Evolutionary conservation across 768 basidiomycete species (phyloP), one percentile per base, ranked within the genome.

Genomic region (Psilocybe subaeruginosa): DNA sequence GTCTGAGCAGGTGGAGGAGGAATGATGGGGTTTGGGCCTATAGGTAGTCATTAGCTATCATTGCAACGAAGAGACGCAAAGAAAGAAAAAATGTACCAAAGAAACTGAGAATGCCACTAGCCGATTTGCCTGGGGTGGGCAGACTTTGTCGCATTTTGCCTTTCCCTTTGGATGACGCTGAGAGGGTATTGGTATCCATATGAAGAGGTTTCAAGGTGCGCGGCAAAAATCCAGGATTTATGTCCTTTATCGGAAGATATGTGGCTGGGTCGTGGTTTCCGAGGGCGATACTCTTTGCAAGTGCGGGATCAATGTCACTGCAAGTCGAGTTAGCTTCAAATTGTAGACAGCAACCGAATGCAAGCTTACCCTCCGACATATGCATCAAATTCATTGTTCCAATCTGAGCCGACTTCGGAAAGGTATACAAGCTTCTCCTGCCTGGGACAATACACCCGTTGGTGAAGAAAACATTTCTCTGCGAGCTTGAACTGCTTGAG

Each of bases 381-480:
- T 58, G 82, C 82, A 58, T 93, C 88, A n/a, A 79, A 77, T 59
- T 82, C 83, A 14, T 80, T 78, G 65, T 84, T 82, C 82, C 85
- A 88, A 5, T 74, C 79, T n/a, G 69, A 81, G 33, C 77, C 80
- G 0, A 91, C 80, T 1, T 86, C 84, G 27, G 82, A 86, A 60
- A 99, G 73, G 70, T 91, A 84, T 1, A 93, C 89, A 12, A 99
- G 77, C 58, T 73, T 78, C 72, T 88, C 79, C 35, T 77, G 64
- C 19, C 76, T 63, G 0, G 97, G 95, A 74, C 93, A 90, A 73
- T 91, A 99, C 43, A 98, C 95, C 58, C 95, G 81, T 69, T 99
- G 97, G 73, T 98, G 89, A 54, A 92, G 77, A 70, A 99, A 99
- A 55, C 93, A 96, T 65, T 89, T 89, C 72, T 99, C 95, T 4